Evolutionary conservation across 2,329 filamentous ascomycete genomes (phyloP).

Genomic region (Orbilia blumenaviensis): DNA sequence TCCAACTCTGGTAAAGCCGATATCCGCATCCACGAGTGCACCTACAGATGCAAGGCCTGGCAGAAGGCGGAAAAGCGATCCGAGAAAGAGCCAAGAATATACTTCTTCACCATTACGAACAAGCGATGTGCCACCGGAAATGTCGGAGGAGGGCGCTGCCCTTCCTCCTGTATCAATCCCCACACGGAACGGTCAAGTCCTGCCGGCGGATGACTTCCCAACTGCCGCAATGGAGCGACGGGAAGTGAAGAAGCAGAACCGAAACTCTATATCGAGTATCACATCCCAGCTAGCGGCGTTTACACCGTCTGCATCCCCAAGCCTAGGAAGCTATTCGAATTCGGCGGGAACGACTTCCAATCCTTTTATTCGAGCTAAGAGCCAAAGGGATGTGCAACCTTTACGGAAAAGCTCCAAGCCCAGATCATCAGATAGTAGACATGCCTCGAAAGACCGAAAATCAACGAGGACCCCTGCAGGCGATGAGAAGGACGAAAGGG

Average conservation of each 20-base stretch:
- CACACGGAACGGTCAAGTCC: not conserved
- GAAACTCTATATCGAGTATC: constrained; percentile 49
- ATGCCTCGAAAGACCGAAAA: constrained; percentile 47
- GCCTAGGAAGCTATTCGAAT: constrained; percentile 45
- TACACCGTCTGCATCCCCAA: constrained; percentile 42
- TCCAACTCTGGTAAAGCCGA: constrained; percentile 25
- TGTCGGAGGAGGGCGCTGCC: constrained; percentile 43
- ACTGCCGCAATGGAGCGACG: constrained; percentile 17
- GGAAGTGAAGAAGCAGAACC: constrained; percentile 31
- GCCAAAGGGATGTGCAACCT: constrained; percentile 28
- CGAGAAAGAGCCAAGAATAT: constrained; percentile 47
- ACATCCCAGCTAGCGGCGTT: constrained; percentile 24
- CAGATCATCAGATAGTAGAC: constrained; percentile 59
- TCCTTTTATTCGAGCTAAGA: constrained; percentile 49
- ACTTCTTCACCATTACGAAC: constrained; percentile 49
- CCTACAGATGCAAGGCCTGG: constrained; percentile 23
- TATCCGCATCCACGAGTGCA: constrained; percentile 12
- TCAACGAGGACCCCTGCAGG: not conserved
- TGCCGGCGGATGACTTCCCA: constrained; percentile 5
- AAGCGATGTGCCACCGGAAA: constrained; percentile 48
- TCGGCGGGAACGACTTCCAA: constrained; percentile 50
- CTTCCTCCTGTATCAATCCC: constrained; percentile 35
- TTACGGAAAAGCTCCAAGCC: constrained; percentile 56
- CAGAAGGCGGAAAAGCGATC: constrained; percentile 42
- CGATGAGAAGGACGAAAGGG: constrained; percentile 25